phyloP scores from a whole-genome alignment of 2,329 filamentous ascomycete species.

The Fusarium sp. region DNA sequence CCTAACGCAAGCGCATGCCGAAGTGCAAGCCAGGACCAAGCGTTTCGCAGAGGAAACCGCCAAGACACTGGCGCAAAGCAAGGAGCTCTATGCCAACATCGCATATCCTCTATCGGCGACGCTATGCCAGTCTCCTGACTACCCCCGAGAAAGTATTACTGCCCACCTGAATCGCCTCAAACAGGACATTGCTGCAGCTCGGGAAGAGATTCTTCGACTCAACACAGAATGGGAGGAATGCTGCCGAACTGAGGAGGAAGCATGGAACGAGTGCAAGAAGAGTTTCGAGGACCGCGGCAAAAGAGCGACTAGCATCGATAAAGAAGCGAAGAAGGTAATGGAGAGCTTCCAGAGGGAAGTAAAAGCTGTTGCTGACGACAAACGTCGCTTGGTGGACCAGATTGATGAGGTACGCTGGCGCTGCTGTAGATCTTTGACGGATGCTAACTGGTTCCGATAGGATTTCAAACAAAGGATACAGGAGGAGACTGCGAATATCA shows the following conservation, averaged over 20 bases:
- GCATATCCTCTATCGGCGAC: slow-evolving; percentile 50
- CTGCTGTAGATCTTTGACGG: rapidly evolving
- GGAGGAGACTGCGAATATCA: slow-evolving; percentile 45
- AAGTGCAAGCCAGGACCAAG: slow-evolving; percentile 41
- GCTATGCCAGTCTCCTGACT: slow-evolving; percentile 45
- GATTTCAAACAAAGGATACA: slow-evolving; percentile 47
- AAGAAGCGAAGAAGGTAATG: neutral
- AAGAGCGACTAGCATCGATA: neutral
- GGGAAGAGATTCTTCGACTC: slow-evolving; percentile 43
- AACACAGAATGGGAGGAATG: slow-evolving; percentile 47
- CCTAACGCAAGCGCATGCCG: slow-evolving; percentile 41
- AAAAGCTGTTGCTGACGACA: slow-evolving; percentile 40
- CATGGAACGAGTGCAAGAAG: slow-evolving; percentile 33
- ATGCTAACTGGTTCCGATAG: slow-evolving; percentile 34
- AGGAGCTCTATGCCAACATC: slow-evolving; percentile 50
- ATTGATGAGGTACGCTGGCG: slow-evolving; percentile 47
- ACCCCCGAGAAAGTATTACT: slow-evolving; percentile 44
- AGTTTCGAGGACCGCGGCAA: neutral
- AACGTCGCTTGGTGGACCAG: slow-evolving; percentile 40
- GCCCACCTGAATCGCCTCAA: slow-evolving; percentile 46
- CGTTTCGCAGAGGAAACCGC: slow-evolving; percentile 39
- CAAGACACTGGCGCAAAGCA: slow-evolving; percentile 24
- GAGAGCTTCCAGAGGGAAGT: slow-evolving; percentile 39
- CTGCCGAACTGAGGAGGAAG: slow-evolving; percentile 32
- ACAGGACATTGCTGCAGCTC: slow-evolving; percentile 38